Percentiles rank a stretch among this genome's conserved stretches.
These are phyloP conservation scores for Neofusicoccum cordaticola DNA, from an alignment of 2,329 filamentous ascomycete genomes.

Conservation along the genomic window DNA sequence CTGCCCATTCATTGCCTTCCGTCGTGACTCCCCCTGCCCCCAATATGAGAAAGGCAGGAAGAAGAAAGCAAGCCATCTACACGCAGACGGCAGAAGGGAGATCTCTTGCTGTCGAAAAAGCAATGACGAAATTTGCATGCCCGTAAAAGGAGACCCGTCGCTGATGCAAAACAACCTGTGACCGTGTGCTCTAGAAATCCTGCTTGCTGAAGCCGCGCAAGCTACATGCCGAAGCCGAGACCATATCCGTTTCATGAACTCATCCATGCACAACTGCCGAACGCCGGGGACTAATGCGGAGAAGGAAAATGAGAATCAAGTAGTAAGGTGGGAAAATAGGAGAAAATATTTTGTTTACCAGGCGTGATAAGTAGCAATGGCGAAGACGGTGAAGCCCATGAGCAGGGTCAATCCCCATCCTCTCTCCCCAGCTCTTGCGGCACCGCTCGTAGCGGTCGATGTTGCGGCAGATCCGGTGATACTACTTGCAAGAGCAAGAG, in stretches of 20 bases:
- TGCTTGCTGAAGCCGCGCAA: neutral
- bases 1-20: no score
- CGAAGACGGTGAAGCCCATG: neutral
- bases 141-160: neutral
- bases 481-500: neutral
- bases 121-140: neutral
- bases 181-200: neutral
- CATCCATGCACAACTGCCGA: neutral
- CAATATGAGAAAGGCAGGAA: no score
- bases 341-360: neutral
- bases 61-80: no score
- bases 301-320: neutral
- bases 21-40: no score
- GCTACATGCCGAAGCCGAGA: neutral
- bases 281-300: constrained; percentile 9
- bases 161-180: neutral
- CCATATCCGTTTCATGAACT: neutral
- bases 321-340: neutral
- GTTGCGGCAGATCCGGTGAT: constrained; percentile 1
- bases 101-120: neutral
- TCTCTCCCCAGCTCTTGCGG: neutral
- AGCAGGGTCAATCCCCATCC: constrained; percentile 5
- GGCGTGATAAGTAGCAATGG: constrained; percentile 3
- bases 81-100: neutral
- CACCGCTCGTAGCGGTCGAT: neutral